Percentiles rank a stretch among this genome's conserved stretches.
These are phyloP conservation scores for Kluyveromyces wickerhamii DNA, from an alignment of 805 yeast genomes.

Conservation along the genomic window DNA sequence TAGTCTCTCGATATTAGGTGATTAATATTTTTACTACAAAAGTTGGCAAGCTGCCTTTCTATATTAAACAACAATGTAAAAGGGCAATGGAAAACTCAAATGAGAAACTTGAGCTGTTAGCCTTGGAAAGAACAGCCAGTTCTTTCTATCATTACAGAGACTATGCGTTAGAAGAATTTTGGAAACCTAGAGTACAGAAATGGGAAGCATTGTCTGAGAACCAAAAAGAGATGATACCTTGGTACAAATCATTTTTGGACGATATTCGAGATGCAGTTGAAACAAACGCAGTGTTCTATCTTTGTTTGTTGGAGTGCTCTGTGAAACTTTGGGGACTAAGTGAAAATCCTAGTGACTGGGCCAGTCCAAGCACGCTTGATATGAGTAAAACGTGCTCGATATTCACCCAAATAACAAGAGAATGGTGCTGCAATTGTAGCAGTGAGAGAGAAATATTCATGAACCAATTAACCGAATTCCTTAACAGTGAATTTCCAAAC, in stretches of 20 bases:
- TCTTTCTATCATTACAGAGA: slow-evolving; percentile 6
- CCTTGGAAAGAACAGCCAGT: slow-evolving; percentile 6
- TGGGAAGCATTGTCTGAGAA: slow-evolving; percentile 29
- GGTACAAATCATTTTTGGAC: slow-evolving; percentile 37
- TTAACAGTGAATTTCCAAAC: slow-evolving; percentile 30
- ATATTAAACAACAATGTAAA: no score
- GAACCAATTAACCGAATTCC: slow-evolving; percentile 29
- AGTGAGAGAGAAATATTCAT: slow-evolving; percentile 35
- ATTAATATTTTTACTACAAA: no score
- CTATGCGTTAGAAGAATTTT: slow-evolving; percentile 9
- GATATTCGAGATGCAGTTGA: slow-evolving; percentile 28
- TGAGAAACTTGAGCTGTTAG: not conserved
- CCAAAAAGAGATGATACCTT: slow-evolving; percentile 38
- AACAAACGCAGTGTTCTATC: slow-evolving; percentile 8
- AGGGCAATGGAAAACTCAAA: slow-evolving; percentile 1
- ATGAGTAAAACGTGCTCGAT: slow-evolving; percentile 48
- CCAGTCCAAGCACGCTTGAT: slow-evolving; percentile 33
- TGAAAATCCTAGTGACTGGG: slow-evolving; percentile 28
- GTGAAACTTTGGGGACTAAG: slow-evolving; percentile 3
- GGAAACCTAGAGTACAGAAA: slow-evolving; percentile 25
- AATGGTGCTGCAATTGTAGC: slow-evolving; percentile 46
- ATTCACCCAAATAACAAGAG: slow-evolving; percentile 44
- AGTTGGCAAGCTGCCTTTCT: no score
- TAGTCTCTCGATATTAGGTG: no score
- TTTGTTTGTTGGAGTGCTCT: slow-evolving; percentile 4